Conservation (phyloP, 768 basidiomycete genomes). For the Trametes meyenii region DNA sequence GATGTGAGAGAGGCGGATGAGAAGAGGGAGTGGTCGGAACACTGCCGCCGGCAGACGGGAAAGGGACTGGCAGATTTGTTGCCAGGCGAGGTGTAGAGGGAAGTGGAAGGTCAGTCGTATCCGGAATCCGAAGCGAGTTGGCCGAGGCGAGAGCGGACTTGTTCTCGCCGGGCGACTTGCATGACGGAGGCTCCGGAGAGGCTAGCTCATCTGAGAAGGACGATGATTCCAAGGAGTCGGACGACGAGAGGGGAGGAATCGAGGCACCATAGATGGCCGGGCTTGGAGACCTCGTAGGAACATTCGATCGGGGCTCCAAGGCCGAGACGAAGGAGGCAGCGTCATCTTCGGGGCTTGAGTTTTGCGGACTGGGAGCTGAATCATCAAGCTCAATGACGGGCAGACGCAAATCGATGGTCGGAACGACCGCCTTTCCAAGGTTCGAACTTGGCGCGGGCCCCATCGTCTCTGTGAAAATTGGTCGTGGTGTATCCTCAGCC, state of each 20-base stretch:
- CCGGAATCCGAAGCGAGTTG: constrained; percentile 21
- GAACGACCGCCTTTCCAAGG: background rate
- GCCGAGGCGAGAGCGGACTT: constrained; percentile 16
- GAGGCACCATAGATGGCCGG: constrained; percentile 36
- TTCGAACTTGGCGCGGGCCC: background rate
- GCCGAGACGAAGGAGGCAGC: constrained; percentile 33
- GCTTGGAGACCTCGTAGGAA: constrained; percentile 37
- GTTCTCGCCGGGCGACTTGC: constrained; percentile 1
- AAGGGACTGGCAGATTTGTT: constrained; percentile 40
- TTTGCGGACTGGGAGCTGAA: background rate
- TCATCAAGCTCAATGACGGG: constrained; percentile 20
- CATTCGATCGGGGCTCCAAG: constrained; percentile 37
- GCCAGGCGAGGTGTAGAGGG: constrained; percentile 13
- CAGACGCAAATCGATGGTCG: constrained; percentile 16
- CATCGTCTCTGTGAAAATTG: background rate
- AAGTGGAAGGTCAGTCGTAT: background rate
- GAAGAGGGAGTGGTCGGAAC: constrained; percentile 35
- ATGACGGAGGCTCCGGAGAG: constrained; percentile 21
- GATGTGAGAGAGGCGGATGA: constrained; percentile 36
- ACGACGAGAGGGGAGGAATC: constrained; percentile 55
- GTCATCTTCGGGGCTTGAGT: constrained; percentile 26
- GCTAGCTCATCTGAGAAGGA: constrained; percentile 48
- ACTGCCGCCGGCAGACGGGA: constrained; percentile 45
- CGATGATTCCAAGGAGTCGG: constrained; percentile 61
- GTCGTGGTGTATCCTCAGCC: background rate